A percentile compares a stretch with the other conserved stretches of the same genome.
Conservation (phyloP, 2,329 filamentous ascomycete species). For the Trichoderma endophyticum region DNA sequence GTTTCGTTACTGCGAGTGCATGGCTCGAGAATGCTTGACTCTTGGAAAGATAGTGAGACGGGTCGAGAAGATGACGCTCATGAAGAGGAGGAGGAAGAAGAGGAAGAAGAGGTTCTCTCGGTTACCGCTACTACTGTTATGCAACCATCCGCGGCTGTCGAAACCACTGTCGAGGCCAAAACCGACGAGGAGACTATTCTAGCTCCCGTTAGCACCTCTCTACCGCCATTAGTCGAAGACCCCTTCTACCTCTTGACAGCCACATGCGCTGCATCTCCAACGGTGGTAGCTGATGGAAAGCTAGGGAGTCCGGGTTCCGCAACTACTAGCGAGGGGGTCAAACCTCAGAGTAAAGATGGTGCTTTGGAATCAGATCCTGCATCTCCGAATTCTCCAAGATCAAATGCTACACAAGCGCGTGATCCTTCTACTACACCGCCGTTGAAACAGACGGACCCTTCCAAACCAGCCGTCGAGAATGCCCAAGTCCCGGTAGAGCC, state of each 20-base stretch:
- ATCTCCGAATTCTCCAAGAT: neutral
- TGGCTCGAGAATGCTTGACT: conserved; percentile 94
- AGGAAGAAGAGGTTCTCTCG: neutral
- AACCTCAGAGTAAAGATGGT: neutral
- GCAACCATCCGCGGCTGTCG: neutral
- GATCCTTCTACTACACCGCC: neutral
- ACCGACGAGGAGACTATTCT: neutral
- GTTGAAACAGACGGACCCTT: conserved; percentile 3
- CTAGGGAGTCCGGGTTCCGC: neutral
- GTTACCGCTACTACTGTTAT: neutral
- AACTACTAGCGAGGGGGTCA: neutral
- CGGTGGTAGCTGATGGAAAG: neutral
- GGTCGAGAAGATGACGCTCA: conserved; percentile 60
- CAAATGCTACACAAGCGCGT: neutral
- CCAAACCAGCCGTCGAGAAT: neutral
- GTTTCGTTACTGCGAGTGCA: conserved; percentile 88
- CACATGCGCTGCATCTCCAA: conserved; percentile 11
- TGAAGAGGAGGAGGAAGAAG: conserved; percentile 31
- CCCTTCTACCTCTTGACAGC: conserved; percentile 4
- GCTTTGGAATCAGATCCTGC: neutral
- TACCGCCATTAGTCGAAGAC: neutral
- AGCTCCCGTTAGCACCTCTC: neutral
- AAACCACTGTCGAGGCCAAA: neutral
- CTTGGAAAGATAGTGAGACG: conserved; percentile 78
- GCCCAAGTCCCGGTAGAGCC: neutral